Base-by-base conservation (phyloP, 2,329 filamentous ascomycete species). In the Trichothecium sympodiale region DNA sequence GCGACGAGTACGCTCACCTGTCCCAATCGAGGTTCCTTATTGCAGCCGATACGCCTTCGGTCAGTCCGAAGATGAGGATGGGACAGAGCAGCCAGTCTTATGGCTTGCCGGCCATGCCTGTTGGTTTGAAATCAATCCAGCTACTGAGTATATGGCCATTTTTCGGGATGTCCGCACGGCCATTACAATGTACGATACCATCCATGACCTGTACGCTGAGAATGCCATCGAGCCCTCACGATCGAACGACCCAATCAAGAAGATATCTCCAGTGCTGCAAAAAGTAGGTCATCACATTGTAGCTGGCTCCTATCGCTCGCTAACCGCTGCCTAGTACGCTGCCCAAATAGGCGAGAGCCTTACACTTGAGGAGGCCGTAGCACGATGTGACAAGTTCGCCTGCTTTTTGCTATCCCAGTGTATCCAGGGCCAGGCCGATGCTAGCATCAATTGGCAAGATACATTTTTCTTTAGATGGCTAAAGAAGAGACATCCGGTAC, bases 61-160 rank as follows among this genome's bases (percentile, higher is more conserved):
- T 12, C 30, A 38, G 27, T 10, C 31, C 20, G 14, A 14, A 9
- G 20, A 29, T 10, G 30, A 33, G 5, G 23, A 28, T 13, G 30
- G 17, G 8, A 29, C 31, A 13, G 18, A 14, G 3, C 9, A 17
- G 16, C 17, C 16, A 23, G 17, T 31, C 8, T 20, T 38, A 8
- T 38, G 37, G 37, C 13, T 41, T 12, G 62, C 67, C 20, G 77
- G 77, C 27, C 53, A 62, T 36, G 69, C 76, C 10, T 80, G 79
- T 31, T 85, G 80, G 78, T 84, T 75, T 50, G 71, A 79, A 48
- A 67, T 86, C 29, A 61, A 61, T 23, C 79, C 82, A 2, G 61
- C 70, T n/a, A 49, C 60, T 8, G 53, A 57, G 3, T 87, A 83
- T 51, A 56, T 59, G 34, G 46, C 56, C 5, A 72, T 74, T 18